Conservation (phyloP, 805 yeast genomes). For the Metschnikowia lunata region DNA sequence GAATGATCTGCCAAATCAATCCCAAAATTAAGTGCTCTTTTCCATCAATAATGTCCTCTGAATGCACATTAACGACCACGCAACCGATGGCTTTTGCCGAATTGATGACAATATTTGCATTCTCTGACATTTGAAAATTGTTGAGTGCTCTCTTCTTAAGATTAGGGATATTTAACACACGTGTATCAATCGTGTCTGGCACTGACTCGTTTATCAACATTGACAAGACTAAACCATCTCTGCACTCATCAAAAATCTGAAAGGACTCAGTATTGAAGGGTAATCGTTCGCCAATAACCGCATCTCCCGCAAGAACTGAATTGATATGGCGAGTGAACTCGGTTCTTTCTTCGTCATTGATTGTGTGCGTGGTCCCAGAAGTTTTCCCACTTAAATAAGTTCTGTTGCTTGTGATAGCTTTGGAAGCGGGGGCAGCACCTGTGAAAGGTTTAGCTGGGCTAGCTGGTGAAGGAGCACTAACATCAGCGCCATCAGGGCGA, state of each 20-base stretch:
- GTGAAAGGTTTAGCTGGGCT: slow-evolving; percentile 21
- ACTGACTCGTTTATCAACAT: slow-evolving; percentile 95
- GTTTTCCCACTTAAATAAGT: slow-evolving; percentile 81
- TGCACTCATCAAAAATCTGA: slow-evolving; percentile 94
- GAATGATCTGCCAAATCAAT: slow-evolving; percentile 93
- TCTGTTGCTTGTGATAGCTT: slow-evolving; percentile 48
- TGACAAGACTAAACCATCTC: slow-evolving; percentile 90
- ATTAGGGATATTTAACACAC: slow-evolving; percentile 89
- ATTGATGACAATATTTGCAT: slow-evolving; percentile 95
- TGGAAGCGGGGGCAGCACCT: slow-evolving; percentile 38
- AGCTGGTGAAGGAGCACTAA: slow-evolving; percentile 2
- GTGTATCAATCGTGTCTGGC: slow-evolving; percentile 96
- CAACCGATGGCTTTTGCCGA: slow-evolving; percentile 99
- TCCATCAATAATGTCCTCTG: slow-evolving; percentile 93
- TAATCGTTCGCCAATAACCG: slow-evolving; percentile 74
- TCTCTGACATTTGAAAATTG: slow-evolving; percentile 93
- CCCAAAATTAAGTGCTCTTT: slow-evolving; percentile 90
- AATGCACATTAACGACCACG: slow-evolving; percentile 94
- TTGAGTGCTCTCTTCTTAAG: slow-evolving; percentile 69
- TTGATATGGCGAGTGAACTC: slow-evolving; percentile 97
- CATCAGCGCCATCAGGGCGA: not conserved
- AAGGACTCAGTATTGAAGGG: slow-evolving; percentile 93
- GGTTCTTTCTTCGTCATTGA: slow-evolving; percentile 92
- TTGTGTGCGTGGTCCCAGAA: slow-evolving; percentile 93
- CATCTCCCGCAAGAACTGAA: slow-evolving; percentile 83